phyloP scores from a whole-genome alignment of 2,329 filamentous ascomycete species.

The Aureobasidium sp. region DNA sequence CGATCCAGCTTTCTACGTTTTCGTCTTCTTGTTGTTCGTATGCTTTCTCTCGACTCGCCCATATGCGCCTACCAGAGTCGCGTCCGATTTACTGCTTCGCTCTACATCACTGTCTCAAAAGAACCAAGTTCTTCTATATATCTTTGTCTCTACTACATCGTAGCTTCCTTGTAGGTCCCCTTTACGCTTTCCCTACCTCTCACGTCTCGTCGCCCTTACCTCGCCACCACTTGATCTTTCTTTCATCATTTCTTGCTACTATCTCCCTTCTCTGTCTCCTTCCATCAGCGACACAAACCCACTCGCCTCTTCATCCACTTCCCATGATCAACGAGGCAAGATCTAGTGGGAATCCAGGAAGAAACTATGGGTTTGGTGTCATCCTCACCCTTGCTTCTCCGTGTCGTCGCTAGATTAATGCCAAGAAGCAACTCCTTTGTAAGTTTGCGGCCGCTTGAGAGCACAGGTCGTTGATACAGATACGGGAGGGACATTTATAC shows the following conservation, averaged over 20 bases:
- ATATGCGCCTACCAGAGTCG: not conserved
- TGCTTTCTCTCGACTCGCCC: not conserved
- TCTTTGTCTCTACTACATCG: too few species aligned
- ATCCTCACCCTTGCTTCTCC: not conserved
- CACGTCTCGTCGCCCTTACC: not conserved
- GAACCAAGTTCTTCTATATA: too few species aligned
- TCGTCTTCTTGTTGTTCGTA: not conserved
- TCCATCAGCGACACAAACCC: not conserved
- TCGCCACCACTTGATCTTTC: too few species aligned
- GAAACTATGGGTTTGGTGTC: not conserved
- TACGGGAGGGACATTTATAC: conserved; percentile 11
- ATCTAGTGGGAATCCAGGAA: not conserved
- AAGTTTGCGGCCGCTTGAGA: conserved; percentile 12
- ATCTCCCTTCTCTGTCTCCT: not conserved
- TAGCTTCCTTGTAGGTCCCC: not conserved
- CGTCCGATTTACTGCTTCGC: too few species aligned
- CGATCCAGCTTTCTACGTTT: not conserved
- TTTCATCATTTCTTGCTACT: too few species aligned
- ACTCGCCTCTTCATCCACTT: not conserved
- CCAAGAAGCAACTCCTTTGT: not conserved
- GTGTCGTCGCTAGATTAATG: conserved; percentile 2
- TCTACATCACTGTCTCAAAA: too few species aligned
- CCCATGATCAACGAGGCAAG: not conserved
- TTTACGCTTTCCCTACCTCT: not conserved
- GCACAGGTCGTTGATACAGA: conserved; percentile 9